Conservation (phyloP, 169 alveolate genomes). For the Cryptosporidium sp. region DNA sequence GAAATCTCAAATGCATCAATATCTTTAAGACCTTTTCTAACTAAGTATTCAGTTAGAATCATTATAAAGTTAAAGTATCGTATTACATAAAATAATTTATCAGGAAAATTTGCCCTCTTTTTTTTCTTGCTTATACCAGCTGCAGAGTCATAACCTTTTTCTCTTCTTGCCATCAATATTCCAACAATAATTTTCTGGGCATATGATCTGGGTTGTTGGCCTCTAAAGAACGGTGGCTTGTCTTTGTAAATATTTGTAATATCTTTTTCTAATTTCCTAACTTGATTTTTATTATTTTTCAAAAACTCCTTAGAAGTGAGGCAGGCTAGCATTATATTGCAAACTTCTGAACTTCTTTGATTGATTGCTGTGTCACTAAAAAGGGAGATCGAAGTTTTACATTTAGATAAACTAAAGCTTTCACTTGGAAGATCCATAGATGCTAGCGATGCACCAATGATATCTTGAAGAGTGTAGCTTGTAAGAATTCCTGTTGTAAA, state of each 20-base stretch:
- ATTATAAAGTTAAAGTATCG: constrained; percentile 46
- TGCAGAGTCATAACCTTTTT: background rate
- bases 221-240: constrained; percentile 64
- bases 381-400: constrained; percentile 4
- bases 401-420: constrained; percentile 37
- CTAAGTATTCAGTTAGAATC: constrained; percentile 54
- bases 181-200: constrained; percentile 59
- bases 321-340: constrained; percentile 33
- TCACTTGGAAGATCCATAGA: constrained; percentile 74
- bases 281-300: background rate
- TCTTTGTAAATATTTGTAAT: constrained; percentile 37
- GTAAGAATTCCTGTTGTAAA: constrained; percentile 50
- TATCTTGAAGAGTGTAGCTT: constrained; percentile 65
- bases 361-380: constrained; percentile 65
- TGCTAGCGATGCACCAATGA: constrained; percentile 49
- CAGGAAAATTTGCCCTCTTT: constrained; percentile 8
- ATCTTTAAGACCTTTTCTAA: constrained; percentile 34
- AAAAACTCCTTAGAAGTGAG: constrained; percentile 53
- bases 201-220: constrained; percentile 66
- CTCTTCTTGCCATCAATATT: constrained; percentile 32
- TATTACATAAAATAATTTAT: constrained; percentile 50
- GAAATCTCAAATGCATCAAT: constrained; percentile 67
- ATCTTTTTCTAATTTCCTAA: constrained; percentile 38
- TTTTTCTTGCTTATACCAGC: background rate
- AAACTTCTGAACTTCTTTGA: background rate